Conservation (phyloP, 2,329 filamentous ascomycete species). For the Cytospora piceicola region DNA sequence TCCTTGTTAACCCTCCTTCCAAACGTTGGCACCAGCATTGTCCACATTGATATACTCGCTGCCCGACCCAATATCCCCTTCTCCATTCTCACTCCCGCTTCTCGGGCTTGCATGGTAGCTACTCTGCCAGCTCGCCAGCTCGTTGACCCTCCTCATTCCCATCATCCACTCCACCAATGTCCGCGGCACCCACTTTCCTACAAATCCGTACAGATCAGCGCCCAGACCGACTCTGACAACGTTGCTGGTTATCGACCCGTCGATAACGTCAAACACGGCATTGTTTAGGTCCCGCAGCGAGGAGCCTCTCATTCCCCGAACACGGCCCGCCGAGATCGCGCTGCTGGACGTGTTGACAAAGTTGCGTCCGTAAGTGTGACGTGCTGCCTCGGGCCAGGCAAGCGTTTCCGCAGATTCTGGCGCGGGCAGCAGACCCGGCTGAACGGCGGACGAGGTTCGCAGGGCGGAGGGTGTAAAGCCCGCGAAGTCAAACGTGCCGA, state of each 20-base stretch:
- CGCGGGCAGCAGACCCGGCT: slow-evolving; percentile 45
- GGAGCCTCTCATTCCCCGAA: slow-evolving; percentile 67
- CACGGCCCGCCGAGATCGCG: slow-evolving; percentile 59
- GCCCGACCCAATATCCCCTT: slow-evolving; percentile 28
- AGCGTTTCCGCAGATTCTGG: slow-evolving; percentile 59
- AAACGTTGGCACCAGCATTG: slow-evolving; percentile 50
- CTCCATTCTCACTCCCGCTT: slow-evolving; percentile 38
- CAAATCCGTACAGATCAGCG: slow-evolving; percentile 80
- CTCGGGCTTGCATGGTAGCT: slow-evolving; percentile 37
- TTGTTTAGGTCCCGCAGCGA: slow-evolving; percentile 80
- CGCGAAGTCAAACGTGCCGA: slow-evolving; percentile 87
- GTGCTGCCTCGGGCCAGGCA: slow-evolving; percentile 65
- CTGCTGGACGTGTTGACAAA: slow-evolving; percentile 60
- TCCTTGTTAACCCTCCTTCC: slow-evolving; percentile 46
- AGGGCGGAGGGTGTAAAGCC: slow-evolving; percentile 58
- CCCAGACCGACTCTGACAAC: slow-evolving; percentile 83
- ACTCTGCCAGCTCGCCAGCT: slow-evolving; percentile 58
- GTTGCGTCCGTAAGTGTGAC: slow-evolving; percentile 65
- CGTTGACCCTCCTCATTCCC: slow-evolving; percentile 69
- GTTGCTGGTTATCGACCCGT: slow-evolving; percentile 61
- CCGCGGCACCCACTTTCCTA: slow-evolving; percentile 79
- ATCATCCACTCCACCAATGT: slow-evolving; percentile 92
- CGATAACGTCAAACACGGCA: slow-evolving; percentile 87
- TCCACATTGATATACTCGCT: slow-evolving; percentile 59
- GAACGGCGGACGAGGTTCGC: slow-evolving; percentile 38